Percentiles rank a stretch among this genome's conserved stretches.
Evolutionary conservation across 768 basidiomycete species (phyloP).

Genomic region (Plicaturopsis crispa): DNA sequence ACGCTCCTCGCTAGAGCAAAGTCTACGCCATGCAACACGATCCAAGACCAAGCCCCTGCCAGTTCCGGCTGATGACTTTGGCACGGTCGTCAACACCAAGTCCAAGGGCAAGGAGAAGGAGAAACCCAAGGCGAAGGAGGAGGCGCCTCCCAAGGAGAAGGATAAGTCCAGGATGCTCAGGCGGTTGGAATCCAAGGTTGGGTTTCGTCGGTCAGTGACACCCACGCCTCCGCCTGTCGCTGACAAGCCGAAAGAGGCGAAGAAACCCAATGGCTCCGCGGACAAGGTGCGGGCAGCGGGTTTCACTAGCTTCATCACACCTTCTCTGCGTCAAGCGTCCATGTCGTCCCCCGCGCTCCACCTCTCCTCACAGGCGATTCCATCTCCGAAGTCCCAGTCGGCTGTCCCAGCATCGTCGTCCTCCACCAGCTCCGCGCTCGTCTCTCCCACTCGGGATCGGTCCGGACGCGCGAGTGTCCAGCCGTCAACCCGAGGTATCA

Average conservation of each 20-base stretch:
- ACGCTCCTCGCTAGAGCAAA: constrained; percentile 61
- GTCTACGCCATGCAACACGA: constrained; percentile 54
- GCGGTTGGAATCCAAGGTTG: constrained; percentile 41
- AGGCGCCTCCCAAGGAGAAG: constrained; percentile 22
- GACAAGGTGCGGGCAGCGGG: constrained; percentile 42
- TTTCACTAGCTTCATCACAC: constrained; percentile 51
- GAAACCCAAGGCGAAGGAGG: constrained; percentile 21
- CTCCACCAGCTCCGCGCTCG: constrained; percentile 34
- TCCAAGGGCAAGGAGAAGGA: constrained; percentile 34
- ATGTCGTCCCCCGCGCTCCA: constrained; percentile 72
- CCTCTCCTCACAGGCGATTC: constrained; percentile 47
- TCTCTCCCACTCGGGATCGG: constrained; percentile 40
- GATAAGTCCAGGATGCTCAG: constrained; percentile 38
- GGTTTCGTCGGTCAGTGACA: constrained; percentile 34
- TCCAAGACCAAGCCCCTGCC: constrained; percentile 36
- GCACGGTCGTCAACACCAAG: constrained; percentile 28
- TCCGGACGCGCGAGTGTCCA: constrained; percentile 31
- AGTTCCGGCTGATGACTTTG: constrained; percentile 32
- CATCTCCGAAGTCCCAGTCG: constrained; percentile 45
- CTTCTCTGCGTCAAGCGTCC: constrained; percentile 62
- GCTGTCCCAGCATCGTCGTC: constrained; percentile 40
- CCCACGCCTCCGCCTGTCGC: constrained; percentile 26
- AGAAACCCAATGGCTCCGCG: constrained; percentile 13
- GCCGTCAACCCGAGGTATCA: constrained; percentile 28
- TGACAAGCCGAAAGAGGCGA: constrained; percentile 18